Conservation (phyloP, 805 yeast genomes). For the Schizosaccharomyces osmophilus region DNA sequence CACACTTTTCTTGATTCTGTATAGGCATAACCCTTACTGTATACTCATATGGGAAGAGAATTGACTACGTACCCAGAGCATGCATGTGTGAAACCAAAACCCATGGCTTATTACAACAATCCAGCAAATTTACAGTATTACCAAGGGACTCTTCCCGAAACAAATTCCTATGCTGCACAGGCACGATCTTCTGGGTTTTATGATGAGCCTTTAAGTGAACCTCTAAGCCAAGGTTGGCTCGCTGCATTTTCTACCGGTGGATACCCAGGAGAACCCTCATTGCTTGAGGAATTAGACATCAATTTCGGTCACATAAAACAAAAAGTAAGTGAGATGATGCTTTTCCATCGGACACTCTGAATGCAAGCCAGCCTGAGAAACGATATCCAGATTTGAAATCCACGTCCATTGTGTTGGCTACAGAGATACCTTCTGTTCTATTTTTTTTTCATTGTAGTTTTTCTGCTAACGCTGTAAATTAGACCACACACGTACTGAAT, state of each 20-base stretch:
- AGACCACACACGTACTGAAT: constrained; percentile 60
- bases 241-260: constrained; percentile 89
- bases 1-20: too few relatives aligned
- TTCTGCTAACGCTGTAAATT: neutral
- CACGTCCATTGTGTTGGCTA: neutral
- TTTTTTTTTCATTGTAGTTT: neutral
- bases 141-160: neutral
- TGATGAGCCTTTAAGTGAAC: constrained; percentile 24
- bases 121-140: neutral
- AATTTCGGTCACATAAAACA: constrained; percentile 67
- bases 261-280: constrained; percentile 82
- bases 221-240: constrained; percentile 29
- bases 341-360: too few relatives aligned
- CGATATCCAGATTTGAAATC: neutral
- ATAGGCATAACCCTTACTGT: too few relatives aligned
- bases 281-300: constrained; percentile 70
- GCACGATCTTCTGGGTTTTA: constrained; percentile 14
- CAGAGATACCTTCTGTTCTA: constrained; percentile 3
- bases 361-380: too few relatives aligned
- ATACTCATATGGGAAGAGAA: too few relatives aligned
- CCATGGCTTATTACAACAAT: neutral
- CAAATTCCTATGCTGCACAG: neutral
- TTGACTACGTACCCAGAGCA: too few relatives aligned
- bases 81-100: neutral
- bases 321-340: constrained; percentile 16